Evolutionary conservation across 139 green algal species (phyloP).

Genomic region (Axilococcus clingmanii): DNA sequence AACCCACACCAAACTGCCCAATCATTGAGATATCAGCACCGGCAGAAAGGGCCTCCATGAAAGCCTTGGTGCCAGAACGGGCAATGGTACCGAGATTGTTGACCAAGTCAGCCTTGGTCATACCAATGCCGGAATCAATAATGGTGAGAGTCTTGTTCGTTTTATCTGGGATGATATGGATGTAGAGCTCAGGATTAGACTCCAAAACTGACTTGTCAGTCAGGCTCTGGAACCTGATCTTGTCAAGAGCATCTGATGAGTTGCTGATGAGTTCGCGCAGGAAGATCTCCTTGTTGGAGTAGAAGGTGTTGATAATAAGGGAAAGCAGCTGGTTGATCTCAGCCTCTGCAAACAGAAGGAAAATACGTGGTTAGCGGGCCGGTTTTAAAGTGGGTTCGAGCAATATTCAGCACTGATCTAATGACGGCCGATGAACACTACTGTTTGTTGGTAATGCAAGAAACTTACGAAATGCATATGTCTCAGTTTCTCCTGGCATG

Average conservation of each 20-base stretch:
- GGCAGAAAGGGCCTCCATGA: constrained; percentile 98
- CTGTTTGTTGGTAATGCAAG: neutral
- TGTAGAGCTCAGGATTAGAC: constrained; percentile 67
- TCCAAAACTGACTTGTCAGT: constrained; percentile 98
- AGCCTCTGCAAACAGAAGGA: constrained; percentile 43
- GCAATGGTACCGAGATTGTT: constrained; percentile 99
- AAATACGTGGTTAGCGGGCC: no score
- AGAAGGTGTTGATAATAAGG: constrained; percentile 98
- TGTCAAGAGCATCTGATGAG: constrained; percentile 93
- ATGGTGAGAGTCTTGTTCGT: constrained; percentile 93
- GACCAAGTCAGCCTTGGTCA: constrained; percentile 96
- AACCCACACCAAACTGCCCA: constrained; percentile 99
- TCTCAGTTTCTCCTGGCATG: constrained; percentile 50
- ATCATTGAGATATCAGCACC: constrained; percentile 99
- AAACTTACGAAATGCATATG: constrained; percentile 60
- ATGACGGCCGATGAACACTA: no score
- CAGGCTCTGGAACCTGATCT: constrained; percentile 94
- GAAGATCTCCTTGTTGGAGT: constrained; percentile 98
- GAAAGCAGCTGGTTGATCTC: constrained; percentile 99
- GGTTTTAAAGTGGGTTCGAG: no score
- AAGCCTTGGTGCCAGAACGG: constrained; percentile 95
- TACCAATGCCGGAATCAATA: constrained; percentile 90
- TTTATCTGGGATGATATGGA: constrained; percentile 96
- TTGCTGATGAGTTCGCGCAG: constrained; percentile 96
- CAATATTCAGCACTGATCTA: no score